Percentiles rank a stretch among this genome's conserved stretches.
phyloP scores from a whole-genome alignment of 2,329 filamentous ascomycete genomes.

The Aspergillus sclerotialis region DNA sequence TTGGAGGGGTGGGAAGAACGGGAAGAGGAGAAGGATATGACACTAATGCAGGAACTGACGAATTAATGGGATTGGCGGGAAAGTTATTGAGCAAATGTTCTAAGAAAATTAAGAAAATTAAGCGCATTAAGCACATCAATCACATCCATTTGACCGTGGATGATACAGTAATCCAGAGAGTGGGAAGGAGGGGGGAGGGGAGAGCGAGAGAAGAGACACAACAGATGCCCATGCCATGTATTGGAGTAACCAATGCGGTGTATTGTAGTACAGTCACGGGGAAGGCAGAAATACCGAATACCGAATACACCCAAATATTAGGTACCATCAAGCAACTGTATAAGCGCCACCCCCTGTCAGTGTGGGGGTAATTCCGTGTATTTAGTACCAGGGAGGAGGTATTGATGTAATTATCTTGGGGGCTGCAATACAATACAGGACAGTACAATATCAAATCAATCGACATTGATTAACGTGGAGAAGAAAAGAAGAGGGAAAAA shows the following conservation, averaged over 20 bases:
- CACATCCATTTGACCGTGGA: not conserved
- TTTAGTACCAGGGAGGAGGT: too few relatives aligned
- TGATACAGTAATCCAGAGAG: too few relatives aligned
- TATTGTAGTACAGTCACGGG: conserved; percentile 1
- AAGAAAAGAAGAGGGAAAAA: not conserved
- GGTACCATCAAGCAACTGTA: too few relatives aligned
- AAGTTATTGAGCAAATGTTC: not conserved
- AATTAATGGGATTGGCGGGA: conserved; percentile 2
- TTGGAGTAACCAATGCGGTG: not conserved
- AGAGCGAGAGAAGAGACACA: too few relatives aligned
- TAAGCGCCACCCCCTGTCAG: not conserved
- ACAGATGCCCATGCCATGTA: not conserved
- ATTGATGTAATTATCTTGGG: not conserved
- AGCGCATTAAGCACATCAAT: not conserved
- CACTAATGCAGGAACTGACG: conserved; percentile 34
- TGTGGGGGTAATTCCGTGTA: too few relatives aligned
- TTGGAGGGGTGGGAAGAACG: conserved; percentile 8
- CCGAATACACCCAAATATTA: not conserved
- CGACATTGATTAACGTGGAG: not conserved
- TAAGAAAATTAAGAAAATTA: not conserved
- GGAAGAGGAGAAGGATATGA: conserved; percentile 7
- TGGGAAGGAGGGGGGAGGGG: too few relatives aligned
- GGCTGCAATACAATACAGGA: too few relatives aligned
- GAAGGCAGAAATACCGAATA: not conserved
- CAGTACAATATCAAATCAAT: not conserved